Conservation (phyloP, 345 rosid species). For the Psidium friedrichsthalianum region DNA sequence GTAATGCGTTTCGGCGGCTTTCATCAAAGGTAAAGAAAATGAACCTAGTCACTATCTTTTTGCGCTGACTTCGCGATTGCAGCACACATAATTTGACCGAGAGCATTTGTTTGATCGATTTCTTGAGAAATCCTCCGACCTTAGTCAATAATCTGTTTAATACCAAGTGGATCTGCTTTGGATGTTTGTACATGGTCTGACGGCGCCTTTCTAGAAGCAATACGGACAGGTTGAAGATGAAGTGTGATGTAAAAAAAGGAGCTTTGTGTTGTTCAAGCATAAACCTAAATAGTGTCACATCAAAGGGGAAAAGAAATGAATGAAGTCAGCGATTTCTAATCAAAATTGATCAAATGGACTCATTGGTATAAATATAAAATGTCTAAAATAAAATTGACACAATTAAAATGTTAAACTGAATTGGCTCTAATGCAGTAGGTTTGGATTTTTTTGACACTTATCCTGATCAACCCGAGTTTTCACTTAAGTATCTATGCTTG, state of each 20-base stretch:
- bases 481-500: too few relatives aligned
- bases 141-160: neutral
- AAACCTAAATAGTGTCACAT: neutral
- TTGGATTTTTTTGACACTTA: too few relatives aligned
- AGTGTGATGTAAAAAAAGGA: neutral
- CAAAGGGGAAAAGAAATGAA: neutral
- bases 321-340: too few relatives aligned
- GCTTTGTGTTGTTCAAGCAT: neutral
- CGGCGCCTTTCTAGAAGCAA: neutral
- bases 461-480: too few relatives aligned
- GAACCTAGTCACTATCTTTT: neutral
- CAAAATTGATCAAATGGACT: too few relatives aligned
- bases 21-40: neutral
- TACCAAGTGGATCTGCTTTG: neutral
- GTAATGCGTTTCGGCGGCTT: neutral
- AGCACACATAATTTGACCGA: neutral
- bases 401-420: too few relatives aligned
- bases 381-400: too few relatives aligned
- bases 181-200: neutral
- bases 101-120: neutral
- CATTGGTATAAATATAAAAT: too few relatives aligned
- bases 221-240: neutral
- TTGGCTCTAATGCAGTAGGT: too few relatives aligned
- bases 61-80: neutral
- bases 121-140: too few relatives aligned